These are phyloP conservation scores for Apiotrichum gracile DNA, from an alignment of 1,284 basidiomycete species.

Conservation along the genomic window DNA sequence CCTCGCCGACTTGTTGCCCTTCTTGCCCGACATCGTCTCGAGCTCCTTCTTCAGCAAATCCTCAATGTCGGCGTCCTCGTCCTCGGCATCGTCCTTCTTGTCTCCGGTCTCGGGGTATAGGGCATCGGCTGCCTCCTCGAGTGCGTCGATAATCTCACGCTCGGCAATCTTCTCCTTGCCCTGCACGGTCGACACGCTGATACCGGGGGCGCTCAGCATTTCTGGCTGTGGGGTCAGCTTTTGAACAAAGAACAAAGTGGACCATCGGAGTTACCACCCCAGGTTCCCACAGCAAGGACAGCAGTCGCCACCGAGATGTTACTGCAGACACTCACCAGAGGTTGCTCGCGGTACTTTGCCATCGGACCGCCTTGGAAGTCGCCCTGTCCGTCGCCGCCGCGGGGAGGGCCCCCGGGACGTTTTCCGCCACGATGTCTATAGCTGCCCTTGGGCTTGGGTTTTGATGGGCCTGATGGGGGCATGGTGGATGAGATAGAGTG, in stretches of 20 bases:
- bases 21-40: conserved; percentile 18
- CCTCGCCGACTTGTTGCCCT: conserved; percentile 27
- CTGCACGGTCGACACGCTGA: conserved; percentile 32
- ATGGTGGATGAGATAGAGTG: neutral
- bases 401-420: conserved; percentile 3
- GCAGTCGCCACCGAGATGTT: no score
- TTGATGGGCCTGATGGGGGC: neutral
- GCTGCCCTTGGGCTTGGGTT: neutral
- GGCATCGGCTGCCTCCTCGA: conserved; percentile 39
- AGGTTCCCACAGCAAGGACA: no score
- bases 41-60: conserved; percentile 37
- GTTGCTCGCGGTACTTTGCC: conserved; percentile 14
- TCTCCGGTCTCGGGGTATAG: conserved; percentile 33
- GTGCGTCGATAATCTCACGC: conserved; percentile 34
- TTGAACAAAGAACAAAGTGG: no score
- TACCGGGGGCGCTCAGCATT: conserved; percentile 30
- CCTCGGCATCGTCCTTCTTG: conserved; percentile 12
- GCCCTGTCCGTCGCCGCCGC: conserved; percentile 15
- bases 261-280: no score
- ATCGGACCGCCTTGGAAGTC: conserved; percentile 11
- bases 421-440: neutral
- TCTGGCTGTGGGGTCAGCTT: conserved; percentile 23
- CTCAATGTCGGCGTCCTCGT: conserved; percentile 35
- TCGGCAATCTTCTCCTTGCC: conserved; percentile 39
- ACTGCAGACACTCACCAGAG: conserved; percentile 5